These are phyloP conservation scores for Trichoderma atrobrunneum DNA, from an alignment of 2,329 filamentous ascomycete species.

Conservation along the genomic window DNA sequence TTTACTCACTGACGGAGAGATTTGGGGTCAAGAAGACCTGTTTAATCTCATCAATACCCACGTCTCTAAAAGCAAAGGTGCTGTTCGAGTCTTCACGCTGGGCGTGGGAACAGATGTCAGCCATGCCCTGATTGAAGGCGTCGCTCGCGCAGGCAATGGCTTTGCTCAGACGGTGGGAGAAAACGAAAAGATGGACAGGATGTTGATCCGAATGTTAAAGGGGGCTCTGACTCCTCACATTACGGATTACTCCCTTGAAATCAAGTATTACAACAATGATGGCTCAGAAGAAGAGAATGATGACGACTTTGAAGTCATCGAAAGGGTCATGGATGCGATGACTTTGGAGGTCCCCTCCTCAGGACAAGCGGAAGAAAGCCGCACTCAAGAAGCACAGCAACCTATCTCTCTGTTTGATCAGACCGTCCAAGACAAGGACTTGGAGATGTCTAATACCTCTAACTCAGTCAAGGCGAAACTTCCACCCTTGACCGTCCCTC, in stretches of 20 bases:
- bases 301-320: constrained; percentile 62
- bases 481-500: constrained; percentile 51
- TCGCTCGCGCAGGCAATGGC: constrained; percentile 53
- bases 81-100: constrained; percentile 52
- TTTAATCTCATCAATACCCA: constrained; percentile 45
- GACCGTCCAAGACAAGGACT: constrained; percentile 43
- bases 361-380: not conserved
- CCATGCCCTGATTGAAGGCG: constrained; percentile 52
- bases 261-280: constrained; percentile 48
- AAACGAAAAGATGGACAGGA: constrained; percentile 64
- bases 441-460: constrained; percentile 27
- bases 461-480: constrained; percentile 39
- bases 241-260: constrained; percentile 59
- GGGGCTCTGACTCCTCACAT: constrained; percentile 66
- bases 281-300: constrained; percentile 23
- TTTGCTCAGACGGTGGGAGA: constrained; percentile 61
- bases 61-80: constrained; percentile 39
- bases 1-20: constrained; percentile 55
- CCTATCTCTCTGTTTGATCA: constrained; percentile 61
- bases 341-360: constrained; percentile 29
- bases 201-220: constrained; percentile 72
- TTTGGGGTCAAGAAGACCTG: constrained; percentile 46
- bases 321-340: constrained; percentile 52
- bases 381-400: constrained; percentile 30
- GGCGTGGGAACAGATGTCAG: constrained; percentile 53